Evolutionary conservation across 2,329 filamentous ascomycete species (phyloP), one percentile per base, ranked within the genome.

Genomic region (Penicillium hordei): DNA sequence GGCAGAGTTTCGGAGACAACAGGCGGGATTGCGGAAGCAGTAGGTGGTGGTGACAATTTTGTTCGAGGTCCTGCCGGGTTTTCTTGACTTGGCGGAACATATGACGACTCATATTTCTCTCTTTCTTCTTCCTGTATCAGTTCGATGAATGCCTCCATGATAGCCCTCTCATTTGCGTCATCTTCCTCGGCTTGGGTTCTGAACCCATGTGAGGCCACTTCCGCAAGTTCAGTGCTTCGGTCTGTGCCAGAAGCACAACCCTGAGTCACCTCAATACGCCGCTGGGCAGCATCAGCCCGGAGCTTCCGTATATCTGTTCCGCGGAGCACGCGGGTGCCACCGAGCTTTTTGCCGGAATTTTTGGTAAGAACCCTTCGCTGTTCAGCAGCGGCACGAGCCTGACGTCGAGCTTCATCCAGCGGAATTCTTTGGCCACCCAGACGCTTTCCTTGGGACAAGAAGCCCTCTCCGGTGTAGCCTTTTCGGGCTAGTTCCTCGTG

Each of bases 391-490:
- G 82, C 84, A 50, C 90, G 84, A 31, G 91, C 91, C 58, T 90
- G 80, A 36, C 90, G 84, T 29, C 88, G 85, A 57, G 89, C 88
- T 75, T 96, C 93, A 21, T 89, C 81, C 58, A 84, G 78, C 1
- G 89, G 85, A n/a, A 91, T 81, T 42, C 77, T 59, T 73, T 75
- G 57, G 3, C 89, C 89, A 53, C 93, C 93, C 0, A 97, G 82
- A 12, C 84, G 84, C 17, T 86, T 84, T 1, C 93, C 93, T 33
- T 88, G 78, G 0, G 88, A 87, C 31, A 96, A 78, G 75, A 97
- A 97, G 0, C 90, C 90, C 74, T 96, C 92, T 13, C 93, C 93
- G 0, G 90, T 95, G 70, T 93, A 97, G 19, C 93, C 93, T 71
- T 93, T 94, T 58, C 86, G 78, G 12, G 87, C 70, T 7, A 97